A percentile compares a stretch with the other conserved stretches of the same genome.
Conservation (phyloP, 306 rosid species). For the Fragaria iinumae region DNA sequence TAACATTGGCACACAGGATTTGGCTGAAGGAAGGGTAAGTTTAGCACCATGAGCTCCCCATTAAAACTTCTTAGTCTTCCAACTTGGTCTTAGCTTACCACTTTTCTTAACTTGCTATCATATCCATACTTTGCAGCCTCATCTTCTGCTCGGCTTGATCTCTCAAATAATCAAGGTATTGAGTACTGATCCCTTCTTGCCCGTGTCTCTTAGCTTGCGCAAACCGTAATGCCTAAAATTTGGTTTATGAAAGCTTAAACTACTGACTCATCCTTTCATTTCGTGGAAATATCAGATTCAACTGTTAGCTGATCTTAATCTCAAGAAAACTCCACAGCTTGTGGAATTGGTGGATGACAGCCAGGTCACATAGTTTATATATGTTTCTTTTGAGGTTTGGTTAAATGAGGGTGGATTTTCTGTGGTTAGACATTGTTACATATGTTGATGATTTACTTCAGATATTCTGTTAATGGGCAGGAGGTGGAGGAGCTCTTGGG, state of each 20-base stretch:
- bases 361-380: slow-evolving; percentile 47
- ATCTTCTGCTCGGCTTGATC: slow-evolving; percentile 89
- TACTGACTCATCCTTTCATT: slow-evolving; percentile 25
- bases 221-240: slow-evolving; percentile 17
- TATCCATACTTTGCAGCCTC: slow-evolving; percentile 60
- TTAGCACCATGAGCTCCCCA: slow-evolving; percentile 22
- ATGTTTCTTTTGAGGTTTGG: slow-evolving; percentile 12
- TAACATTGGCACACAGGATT: slow-evolving; percentile 94
- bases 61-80: slow-evolving; percentile 6
- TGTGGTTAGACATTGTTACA: slow-evolving; percentile 1
- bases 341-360: slow-evolving; percentile 95
- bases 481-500: slow-evolving; percentile 97
- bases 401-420: slow-evolving; percentile 17
- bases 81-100: slow-evolving; percentile 10
- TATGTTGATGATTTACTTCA: slow-evolving; percentile 16
- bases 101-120: slow-evolving; percentile 15
- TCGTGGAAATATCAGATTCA: slow-evolving; percentile 70
- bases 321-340: slow-evolving; percentile 98
- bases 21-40: slow-evolving; percentile 91
- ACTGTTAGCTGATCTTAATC: slow-evolving; percentile 88
- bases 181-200: slow-evolving; percentile 18
- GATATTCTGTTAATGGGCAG: slow-evolving; percentile 41
- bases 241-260: slow-evolving; percentile 12
- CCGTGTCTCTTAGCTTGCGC: slow-evolving; percentile 10
- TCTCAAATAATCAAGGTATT: slow-evolving; percentile 94